Conservation (phyloP, 345 rosid species). For the Litchi chinensis region DNA sequence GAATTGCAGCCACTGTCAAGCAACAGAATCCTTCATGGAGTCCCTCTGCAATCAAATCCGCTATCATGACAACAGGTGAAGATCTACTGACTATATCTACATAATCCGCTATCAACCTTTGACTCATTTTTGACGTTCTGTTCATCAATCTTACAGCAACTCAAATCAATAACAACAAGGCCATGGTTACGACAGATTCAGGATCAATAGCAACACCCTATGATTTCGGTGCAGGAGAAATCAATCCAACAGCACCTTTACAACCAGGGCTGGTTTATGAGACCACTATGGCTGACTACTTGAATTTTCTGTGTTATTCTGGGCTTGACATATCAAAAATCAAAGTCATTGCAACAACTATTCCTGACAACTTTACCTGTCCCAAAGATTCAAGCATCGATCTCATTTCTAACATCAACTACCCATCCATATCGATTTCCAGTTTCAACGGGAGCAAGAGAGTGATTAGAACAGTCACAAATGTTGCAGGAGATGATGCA, state of each 20-base stretch:
- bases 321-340: slow-evolving; percentile 51
- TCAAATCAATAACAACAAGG: slow-evolving; percentile 57
- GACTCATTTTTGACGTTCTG: background rate
- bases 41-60: slow-evolving; percentile 76
- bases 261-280: slow-evolving; percentile 74
- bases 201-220: slow-evolving; percentile 66
- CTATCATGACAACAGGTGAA: slow-evolving; percentile 82
- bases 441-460: slow-evolving; percentile 42
- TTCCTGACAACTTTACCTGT: slow-evolving; percentile 55
- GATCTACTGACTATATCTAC: background rate
- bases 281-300: slow-evolving; percentile 59
- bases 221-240: slow-evolving; percentile 72
- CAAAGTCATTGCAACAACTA: slow-evolving; percentile 38
- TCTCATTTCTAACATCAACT: slow-evolving; percentile 62
- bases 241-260: slow-evolving; percentile 50
- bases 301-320: slow-evolving; percentile 69
- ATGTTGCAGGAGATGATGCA: slow-evolving; percentile 60
- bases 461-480: slow-evolving; percentile 59
- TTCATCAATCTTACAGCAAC: slow-evolving; percentile 42
- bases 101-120: background rate
- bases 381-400: slow-evolving; percentile 47
- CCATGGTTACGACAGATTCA: slow-evolving; percentile 50
- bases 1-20: slow-evolving; percentile 60
- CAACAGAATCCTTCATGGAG: slow-evolving; percentile 58
- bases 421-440: slow-evolving; percentile 71